Evolutionary conservation across 2,329 filamentous ascomycete genomes (phyloP).

Genomic region (Calonectria hongkongensis): DNA sequence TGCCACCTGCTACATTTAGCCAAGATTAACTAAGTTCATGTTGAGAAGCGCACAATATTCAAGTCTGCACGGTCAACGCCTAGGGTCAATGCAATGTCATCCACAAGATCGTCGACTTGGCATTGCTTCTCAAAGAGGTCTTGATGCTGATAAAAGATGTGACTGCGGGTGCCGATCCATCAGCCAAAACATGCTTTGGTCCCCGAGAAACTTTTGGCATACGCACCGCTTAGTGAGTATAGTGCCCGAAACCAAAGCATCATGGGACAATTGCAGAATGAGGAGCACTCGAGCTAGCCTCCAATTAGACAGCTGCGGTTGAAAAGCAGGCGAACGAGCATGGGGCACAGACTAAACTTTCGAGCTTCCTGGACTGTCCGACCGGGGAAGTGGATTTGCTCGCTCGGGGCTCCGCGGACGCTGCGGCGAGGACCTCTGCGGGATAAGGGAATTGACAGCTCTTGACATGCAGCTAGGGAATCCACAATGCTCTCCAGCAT

Average conservation of each 20-base stretch:
- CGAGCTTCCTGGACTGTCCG: constrained; percentile 66
- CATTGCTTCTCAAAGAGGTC: constrained; percentile 81
- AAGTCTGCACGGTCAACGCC: constrained; percentile 77
- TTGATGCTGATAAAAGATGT: constrained; percentile 87
- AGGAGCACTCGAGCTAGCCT: constrained; percentile 72
- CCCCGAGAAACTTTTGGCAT: not conserved
- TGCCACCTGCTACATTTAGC: constrained; percentile 73
- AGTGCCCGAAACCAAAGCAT: constrained; percentile 72
- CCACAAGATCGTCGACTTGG: constrained; percentile 82
- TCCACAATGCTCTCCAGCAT: constrained; percentile 58
- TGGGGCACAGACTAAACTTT: constrained; percentile 68
- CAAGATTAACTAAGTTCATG: too few relatives aligned
- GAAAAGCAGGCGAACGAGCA: not conserved
- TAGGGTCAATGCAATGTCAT: constrained; percentile 84
- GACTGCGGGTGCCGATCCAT: constrained; percentile 66
- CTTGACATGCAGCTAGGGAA: constrained; percentile 50
- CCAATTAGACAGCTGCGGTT: not conserved
- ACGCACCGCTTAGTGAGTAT: constrained; percentile 78
- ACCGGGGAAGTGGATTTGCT: constrained; percentile 67
- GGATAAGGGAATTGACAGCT: constrained; percentile 55
- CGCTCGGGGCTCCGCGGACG: constrained; percentile 35
- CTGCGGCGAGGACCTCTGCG: constrained; percentile 45
- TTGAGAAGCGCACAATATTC: constrained; percentile 76
- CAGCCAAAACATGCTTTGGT: constrained; percentile 1
- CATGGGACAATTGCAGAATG: constrained; percentile 76